Percentiles rank a stretch among this genome's conserved stretches.
phyloP scores from a whole-genome alignment of 257 asterid genomes.

The Apocynum venetum region DNA sequence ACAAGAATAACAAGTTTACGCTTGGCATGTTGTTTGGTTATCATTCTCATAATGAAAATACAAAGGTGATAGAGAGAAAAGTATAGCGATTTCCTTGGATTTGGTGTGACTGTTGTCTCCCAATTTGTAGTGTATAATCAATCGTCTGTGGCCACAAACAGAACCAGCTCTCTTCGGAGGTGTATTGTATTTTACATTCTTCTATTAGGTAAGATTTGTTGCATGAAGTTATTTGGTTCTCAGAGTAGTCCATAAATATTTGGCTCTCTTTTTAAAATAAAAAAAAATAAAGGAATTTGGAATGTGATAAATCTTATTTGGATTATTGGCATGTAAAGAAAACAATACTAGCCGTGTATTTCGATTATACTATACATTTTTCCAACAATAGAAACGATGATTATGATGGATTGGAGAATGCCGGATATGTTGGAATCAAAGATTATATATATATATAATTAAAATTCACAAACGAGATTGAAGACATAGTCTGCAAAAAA shows the following conservation, averaged over 20 bases:
- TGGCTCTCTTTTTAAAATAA: not conserved
- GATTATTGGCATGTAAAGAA: no score
- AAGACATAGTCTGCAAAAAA: no score
- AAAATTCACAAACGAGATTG: no score
- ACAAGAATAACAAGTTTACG: not conserved
- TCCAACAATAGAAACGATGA: no score
- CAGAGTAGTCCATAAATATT: not conserved
- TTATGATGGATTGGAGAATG: no score
- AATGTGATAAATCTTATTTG: no score
- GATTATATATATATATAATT: no score
- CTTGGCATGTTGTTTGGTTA: not conserved
- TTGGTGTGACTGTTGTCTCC: not conserved
- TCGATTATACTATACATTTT: no score
- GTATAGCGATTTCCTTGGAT: not conserved
- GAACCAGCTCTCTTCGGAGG: no score
- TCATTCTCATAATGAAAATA: not conserved
- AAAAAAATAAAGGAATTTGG: not conserved
- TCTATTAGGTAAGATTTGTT: not conserved
- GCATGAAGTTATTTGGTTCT: not conserved
- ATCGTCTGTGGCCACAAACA: no score
- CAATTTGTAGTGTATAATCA: not conserved
- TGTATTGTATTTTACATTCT: not conserved
- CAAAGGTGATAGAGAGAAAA: not conserved
- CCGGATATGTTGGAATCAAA: no score
- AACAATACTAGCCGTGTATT: no score